Base-by-base conservation (phyloP, 441 rosid species). In the Croton setiger region DNA sequence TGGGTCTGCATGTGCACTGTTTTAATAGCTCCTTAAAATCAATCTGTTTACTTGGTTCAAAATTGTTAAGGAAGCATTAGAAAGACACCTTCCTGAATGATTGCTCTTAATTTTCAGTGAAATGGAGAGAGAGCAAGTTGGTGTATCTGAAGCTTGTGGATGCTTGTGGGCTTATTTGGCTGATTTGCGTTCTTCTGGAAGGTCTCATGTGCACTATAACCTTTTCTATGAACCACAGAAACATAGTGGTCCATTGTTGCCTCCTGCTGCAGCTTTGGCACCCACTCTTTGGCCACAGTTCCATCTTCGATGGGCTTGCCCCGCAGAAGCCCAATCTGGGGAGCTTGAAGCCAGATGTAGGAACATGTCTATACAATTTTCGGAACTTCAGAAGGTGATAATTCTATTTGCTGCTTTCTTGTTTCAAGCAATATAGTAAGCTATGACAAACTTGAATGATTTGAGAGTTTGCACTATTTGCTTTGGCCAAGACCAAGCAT, bases 291-390 rank as follows among this genome's bases (percentile, higher is more conserved):
- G 99, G 99, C 98, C 99, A 14, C 93, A 88, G 66, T 95, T 95
- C 82, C 97, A 92, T 83, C 95, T 95, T 53, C 91, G 99, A 47
- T 95, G 99, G 98, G 91, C 98, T 55, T 95, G 98, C 72, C 98
- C 95, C 8, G 67, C 81, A 15, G 98, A 92, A 84, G 93, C 92
- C 77, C 85, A 84, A 65, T 78, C 89, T 74, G 96, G 95, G 59
- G 96, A 90, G 72, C 80, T 92, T 49, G 96, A 91, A 64, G 87
- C 80, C 64, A 88, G 74, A 21, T 92, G 87, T 81, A 83, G 97
- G 75, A 82, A 82, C 69, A 84, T 88, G 91, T 84, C 91, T 18
- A 21, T 79, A 43, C 89, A 82, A 69, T 83, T 88, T 62, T 85
- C 88, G 11, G 96, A 92, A 71, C 75, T 88, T 72, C 91, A 86